These are phyloP conservation scores for Saccharomyces hybrid DNA, from an alignment of 1,139 yeast genomes.

Conservation along the genomic window DNA sequence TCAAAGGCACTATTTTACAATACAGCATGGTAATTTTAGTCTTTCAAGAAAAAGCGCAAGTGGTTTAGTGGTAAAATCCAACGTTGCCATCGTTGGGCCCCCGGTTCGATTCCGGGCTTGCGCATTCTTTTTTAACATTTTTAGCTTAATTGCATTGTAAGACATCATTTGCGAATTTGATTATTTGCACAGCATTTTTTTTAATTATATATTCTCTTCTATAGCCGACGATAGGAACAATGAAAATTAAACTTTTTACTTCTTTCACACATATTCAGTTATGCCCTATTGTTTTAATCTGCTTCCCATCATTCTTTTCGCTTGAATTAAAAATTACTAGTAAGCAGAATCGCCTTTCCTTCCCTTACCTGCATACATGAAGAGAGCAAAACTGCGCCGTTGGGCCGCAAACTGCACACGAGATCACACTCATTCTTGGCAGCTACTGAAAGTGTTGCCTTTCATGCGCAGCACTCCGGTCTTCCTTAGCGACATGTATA, in stretches of 20 bases:
- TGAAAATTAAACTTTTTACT: no score
- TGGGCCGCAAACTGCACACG: not conserved
- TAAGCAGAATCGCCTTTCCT: no score
- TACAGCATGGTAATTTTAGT: no score
- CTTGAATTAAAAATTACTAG: no score
- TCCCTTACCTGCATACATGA: not conserved
- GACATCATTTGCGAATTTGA: no score
- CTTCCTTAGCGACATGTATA: not conserved
- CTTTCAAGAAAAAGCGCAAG: not conserved
- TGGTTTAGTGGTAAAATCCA: conserved; percentile 1
- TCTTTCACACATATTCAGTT: no score
- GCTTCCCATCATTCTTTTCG: no score
- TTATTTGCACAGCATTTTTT: not conserved
- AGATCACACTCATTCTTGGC: not conserved
- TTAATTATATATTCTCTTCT: no score
- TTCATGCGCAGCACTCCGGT: not conserved
- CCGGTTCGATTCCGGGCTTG: conserved; percentile 1
- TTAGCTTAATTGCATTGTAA: not conserved
- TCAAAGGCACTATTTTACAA: no score
- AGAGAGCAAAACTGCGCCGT: not conserved
- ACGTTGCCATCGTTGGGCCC: conserved; percentile 1
- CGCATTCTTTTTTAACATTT: not conserved
- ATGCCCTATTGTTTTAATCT: no score
- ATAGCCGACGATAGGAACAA: no score
- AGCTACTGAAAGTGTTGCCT: not conserved